phyloP scores from a whole-genome alignment of 345 rosid genomes.

The Syzygium grande region DNA sequence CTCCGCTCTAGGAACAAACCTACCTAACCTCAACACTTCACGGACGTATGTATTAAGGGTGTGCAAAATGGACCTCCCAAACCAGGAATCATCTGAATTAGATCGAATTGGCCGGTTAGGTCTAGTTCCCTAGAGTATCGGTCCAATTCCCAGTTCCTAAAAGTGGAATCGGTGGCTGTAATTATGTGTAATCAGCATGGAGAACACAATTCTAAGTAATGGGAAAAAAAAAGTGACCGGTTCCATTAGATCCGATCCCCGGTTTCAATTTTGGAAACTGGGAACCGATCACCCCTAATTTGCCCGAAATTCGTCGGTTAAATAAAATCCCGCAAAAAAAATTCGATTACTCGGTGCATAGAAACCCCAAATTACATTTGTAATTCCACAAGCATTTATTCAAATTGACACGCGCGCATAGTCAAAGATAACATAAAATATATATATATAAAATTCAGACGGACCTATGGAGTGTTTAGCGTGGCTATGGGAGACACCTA shows the following conservation, averaged over 20 bases:
- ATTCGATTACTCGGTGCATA: background rate
- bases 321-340: background rate
- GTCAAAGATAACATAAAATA: background rate
- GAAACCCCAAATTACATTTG: background rate
- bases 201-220: too few species aligned
- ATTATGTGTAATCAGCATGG: too few species aligned
- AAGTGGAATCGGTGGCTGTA: rapidly evolving
- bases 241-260: rapidly evolving
- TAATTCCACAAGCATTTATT: background rate
- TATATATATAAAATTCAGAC: background rate
- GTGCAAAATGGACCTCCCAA: rapidly evolving
- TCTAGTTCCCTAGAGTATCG: rapidly evolving
- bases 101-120: rapidly evolving
- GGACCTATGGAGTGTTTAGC: background rate
- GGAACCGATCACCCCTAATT: too few species aligned
- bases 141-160: rapidly evolving
- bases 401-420: background rate
- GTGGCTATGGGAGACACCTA: background rate
- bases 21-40: background rate
- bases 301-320: background rate
- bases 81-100: rapidly evolving
- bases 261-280: too few species aligned
- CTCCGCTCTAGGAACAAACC: background rate
- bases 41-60: background rate
- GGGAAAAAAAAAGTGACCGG: too few species aligned